A percentile compares a stretch with the other conserved stretches of the same genome.
phyloP scores from a whole-genome alignment of 2,329 filamentous ascomycete genomes.

The Coccinonectria pachysandricola region DNA sequence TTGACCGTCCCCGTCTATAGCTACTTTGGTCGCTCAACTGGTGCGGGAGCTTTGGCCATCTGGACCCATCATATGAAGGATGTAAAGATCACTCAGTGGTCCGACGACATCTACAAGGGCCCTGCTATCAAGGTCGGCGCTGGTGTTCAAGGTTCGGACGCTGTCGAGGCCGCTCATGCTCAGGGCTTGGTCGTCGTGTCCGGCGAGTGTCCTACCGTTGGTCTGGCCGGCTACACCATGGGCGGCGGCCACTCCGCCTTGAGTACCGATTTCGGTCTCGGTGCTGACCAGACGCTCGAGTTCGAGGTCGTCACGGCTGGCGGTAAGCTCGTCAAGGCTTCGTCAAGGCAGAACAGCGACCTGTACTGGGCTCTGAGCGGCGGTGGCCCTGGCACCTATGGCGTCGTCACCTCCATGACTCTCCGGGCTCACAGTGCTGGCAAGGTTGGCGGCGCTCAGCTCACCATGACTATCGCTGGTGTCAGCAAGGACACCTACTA shows the following conservation, averaged over 20 bases:
- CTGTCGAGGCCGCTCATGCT: conserved; percentile 33
- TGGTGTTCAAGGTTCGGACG: conserved; percentile 41
- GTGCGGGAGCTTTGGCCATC: conserved; percentile 31
- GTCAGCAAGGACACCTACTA: conserved; percentile 9
- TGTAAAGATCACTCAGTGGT: conserved; percentile 28
- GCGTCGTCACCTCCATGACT: conserved; percentile 45
- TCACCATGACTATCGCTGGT: conserved; percentile 5
- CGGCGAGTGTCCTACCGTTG: conserved; percentile 46
- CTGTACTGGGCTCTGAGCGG: conserved; percentile 55
- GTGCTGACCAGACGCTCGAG: conserved; percentile 48
- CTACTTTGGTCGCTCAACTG: conserved; percentile 45
- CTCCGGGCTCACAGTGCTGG: conserved; percentile 37
- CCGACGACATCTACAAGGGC: conserved; percentile 34
- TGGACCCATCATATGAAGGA: conserved; percentile 34
- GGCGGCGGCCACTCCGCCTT: conserved; percentile 46
- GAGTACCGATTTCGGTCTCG: conserved; percentile 44
- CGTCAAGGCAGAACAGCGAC: conserved; percentile 37
- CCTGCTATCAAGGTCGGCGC: conserved; percentile 43
- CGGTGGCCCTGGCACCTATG: conserved; percentile 50
- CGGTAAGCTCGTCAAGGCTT: conserved; percentile 39
- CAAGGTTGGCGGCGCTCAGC: conserved; percentile 22
- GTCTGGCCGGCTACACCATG: conserved; percentile 48
- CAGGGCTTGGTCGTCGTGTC: conserved; percentile 39
- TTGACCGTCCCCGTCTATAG: conserved; percentile 4
- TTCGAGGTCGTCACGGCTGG: conserved; percentile 44